Evolutionary conservation across 345 rosid species (phyloP).

Genomic region (Nephelium lappaceum): DNA sequence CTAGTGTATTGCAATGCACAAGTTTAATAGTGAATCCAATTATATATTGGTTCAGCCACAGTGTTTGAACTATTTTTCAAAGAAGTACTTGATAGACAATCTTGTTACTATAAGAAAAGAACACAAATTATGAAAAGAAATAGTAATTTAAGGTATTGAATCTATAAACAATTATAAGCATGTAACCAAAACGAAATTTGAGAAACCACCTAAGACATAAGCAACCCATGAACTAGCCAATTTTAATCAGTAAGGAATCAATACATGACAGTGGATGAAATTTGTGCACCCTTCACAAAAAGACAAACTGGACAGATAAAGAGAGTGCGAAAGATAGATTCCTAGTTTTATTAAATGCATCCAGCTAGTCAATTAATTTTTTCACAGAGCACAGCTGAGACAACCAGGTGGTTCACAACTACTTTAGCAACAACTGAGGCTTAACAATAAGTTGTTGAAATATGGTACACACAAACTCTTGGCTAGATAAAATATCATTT

Average conservation of each 20-base stretch:
- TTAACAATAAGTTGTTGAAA: no score
- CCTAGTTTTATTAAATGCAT: neutral
- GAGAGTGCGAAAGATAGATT: neutral
- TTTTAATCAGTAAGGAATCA: neutral
- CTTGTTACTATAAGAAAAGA: no score
- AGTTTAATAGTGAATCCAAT: neutral
- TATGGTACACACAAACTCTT: neutral
- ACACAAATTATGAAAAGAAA: no score
- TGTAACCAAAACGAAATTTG: neutral
- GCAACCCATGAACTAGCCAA: neutral
- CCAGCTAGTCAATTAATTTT: neutral
- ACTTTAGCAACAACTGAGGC: neutral
- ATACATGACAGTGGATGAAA: neutral
- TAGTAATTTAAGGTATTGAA: no score
- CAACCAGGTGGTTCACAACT: neutral
- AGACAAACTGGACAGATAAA: neutral
- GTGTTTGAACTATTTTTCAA: no score
- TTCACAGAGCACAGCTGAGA: neutral
- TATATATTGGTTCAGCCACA: no score
- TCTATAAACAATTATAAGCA: no score
- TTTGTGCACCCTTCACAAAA: neutral
- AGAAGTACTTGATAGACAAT: no score
- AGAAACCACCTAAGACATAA: neutral
- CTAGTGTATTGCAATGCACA: neutral
- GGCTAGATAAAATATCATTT: neutral